Base-by-base conservation (phyloP, 495 filamentous ascomycete genomes). In the Melanomma pulvis-pyrius region DNA sequence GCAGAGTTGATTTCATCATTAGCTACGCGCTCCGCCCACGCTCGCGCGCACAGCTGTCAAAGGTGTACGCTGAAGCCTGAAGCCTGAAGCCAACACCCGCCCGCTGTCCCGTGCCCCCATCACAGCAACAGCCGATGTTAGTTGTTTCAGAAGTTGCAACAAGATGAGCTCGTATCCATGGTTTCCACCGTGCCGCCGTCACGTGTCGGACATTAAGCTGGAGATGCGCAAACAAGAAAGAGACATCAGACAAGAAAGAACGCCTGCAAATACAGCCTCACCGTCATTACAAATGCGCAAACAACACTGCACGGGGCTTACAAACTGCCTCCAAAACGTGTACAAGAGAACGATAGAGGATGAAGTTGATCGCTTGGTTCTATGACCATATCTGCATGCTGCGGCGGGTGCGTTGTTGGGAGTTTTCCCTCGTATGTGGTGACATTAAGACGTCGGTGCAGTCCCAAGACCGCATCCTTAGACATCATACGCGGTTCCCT, bases 101-200 rank as follows among this genome's bases (percentile, higher is more conserved):
- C 32, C 6, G 9, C 13, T 22, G 19, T 34, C 9, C 19, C 54
- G 13, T 9, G 30, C 19, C 15, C 21, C 19, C 28, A 25, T 46
- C 28, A 22, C 30, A 17, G 15, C 54, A 57, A 46, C 54, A 57
- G 34, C 54, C 30, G 54, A 19, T 13, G 9, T 44, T 62, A 53
- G 65, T 49, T 59, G 58, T 44, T 58, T 68, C 61, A 62, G 58
- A 68, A 32, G 61, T 17, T 25, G 51, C 22, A 46, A 59, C 19
- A n/a, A 44, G 39, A 44, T 44, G 39, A 44, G 39, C 39, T 44
- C 39, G 39, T 44, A 44, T 44, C 39, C 39, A n/a, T 44, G 39
- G 41, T 26, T 60, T 22, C 6, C 46, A 50, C 29, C 41, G 5
- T 12, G 28, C 34, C 21, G 30, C n/a, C 13, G 29, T 11, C 28